Percentiles rank a stretch among this genome's conserved stretches.
phyloP scores from a whole-genome alignment of 352 stramenopile species.

The Phytopythium kandeliae region DNA sequence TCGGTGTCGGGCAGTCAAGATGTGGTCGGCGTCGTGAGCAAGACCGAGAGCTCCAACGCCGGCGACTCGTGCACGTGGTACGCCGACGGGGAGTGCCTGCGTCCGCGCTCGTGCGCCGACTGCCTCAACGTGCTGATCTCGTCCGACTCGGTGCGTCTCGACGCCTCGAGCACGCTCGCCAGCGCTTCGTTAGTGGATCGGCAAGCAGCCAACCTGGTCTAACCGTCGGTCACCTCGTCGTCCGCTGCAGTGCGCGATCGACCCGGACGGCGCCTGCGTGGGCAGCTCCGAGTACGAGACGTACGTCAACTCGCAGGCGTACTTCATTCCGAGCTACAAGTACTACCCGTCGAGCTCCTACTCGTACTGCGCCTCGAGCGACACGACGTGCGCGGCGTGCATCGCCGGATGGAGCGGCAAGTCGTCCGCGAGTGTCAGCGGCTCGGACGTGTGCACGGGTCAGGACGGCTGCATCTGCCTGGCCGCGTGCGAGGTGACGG shows the following conservation, averaged over 20 bases:
- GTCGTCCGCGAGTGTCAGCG: constrained; percentile 13
- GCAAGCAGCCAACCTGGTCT: no score
- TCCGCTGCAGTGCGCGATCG: constrained; percentile 20
- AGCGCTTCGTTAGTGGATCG: no score
- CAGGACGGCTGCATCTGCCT: constrained; percentile 29
- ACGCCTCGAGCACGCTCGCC: neutral
- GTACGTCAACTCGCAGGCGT: constrained; percentile 17
- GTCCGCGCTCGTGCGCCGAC: constrained; percentile 20
- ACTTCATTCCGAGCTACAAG: constrained; percentile 18
- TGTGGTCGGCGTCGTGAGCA: constrained; percentile 8
- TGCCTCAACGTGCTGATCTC: constrained; percentile 22
- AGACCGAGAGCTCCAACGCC: constrained; percentile 14
- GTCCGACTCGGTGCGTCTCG: constrained; percentile 9
- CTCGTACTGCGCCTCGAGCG: constrained; percentile 30
- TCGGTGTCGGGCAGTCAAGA: neutral
- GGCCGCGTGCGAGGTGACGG: constrained; percentile 26
- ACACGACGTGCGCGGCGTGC: constrained; percentile 27
- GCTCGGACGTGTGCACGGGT: constrained; percentile 23
- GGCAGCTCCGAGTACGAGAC: constrained; percentile 16
- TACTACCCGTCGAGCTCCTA: constrained; percentile 26
- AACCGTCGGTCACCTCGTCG: no score
- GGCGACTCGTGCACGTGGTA: constrained; percentile 33
- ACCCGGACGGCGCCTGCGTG: constrained; percentile 29
- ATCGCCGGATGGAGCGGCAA: constrained; percentile 20
- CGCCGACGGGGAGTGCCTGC: constrained; percentile 11